Percentiles rank a stretch among this genome's conserved stretches.
Conservation (phyloP, 371 early-diverging fungal species). For the Chytridium lagenaria region DNA sequence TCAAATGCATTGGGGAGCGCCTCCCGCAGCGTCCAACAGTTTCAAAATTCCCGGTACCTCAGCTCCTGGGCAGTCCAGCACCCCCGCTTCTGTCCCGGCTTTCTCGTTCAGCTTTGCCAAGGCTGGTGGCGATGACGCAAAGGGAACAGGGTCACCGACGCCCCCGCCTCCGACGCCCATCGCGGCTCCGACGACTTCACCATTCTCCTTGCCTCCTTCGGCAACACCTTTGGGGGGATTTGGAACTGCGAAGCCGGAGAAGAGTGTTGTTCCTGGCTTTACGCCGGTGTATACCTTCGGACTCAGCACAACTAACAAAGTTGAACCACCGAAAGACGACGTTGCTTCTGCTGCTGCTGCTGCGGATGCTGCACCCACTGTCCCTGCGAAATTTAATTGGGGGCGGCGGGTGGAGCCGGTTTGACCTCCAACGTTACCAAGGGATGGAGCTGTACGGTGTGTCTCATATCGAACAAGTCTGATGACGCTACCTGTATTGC, state of each 20-base stretch:
- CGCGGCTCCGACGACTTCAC: neutral
- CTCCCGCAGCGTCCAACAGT: neutral
- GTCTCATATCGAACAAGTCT: neutral
- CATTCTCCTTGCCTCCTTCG: neutral
- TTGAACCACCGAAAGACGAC: neutral
- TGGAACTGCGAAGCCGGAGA: neutral
- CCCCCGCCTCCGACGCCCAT: neutral
- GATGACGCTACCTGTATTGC: neutral
- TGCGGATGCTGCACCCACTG: neutral
- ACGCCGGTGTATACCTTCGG: conserved; percentile 1
- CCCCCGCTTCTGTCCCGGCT: too few relatives aligned
- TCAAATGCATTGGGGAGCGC: conserved; percentile 6
- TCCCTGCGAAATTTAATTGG: too few relatives aligned
- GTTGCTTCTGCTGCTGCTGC: neutral
- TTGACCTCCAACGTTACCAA: neutral
- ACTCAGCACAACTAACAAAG: too few relatives aligned
- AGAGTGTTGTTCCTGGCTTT: neutral
- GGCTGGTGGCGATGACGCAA: too few relatives aligned
- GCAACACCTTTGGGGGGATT: too few relatives aligned
- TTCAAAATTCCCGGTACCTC: too few relatives aligned
- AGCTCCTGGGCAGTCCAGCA: too few relatives aligned
- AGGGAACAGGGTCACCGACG: neutral
- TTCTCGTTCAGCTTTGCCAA: too few relatives aligned
- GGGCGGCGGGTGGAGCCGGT: neutral
- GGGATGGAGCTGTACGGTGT: neutral